Conservation (phyloP, 2,329 filamentous ascomycete species). For the Cercospora beticola region DNA sequence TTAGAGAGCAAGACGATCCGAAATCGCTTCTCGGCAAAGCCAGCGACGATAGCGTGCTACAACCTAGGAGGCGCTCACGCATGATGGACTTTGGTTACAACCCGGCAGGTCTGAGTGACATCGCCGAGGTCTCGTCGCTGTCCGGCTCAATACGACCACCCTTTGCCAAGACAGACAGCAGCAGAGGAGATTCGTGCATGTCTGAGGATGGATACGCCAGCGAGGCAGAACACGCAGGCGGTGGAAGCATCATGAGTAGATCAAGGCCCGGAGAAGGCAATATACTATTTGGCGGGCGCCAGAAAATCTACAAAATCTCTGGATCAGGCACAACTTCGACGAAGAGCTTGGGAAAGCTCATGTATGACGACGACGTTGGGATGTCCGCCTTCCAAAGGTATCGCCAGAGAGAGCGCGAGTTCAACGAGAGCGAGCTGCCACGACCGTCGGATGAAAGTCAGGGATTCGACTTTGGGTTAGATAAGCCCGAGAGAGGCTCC, state of each 20-base stretch:
- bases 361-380: constrained; percentile 86
- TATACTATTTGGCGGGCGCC: constrained; percentile 87
- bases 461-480: constrained; percentile 37
- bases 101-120: constrained; percentile 67
- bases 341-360: constrained; percentile 62
- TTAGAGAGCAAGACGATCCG: constrained; percentile 91
- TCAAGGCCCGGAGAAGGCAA: constrained; percentile 85
- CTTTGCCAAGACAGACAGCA: constrained; percentile 56
- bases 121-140: constrained; percentile 86
- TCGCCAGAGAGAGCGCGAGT: constrained; percentile 57
- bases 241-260: constrained; percentile 75
- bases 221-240: constrained; percentile 58
- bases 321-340: constrained; percentile 43
- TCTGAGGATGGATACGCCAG: constrained; percentile 60
- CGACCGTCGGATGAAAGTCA: constrained; percentile 33
- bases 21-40: constrained; percentile 87
- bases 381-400: constrained; percentile 81
- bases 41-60: constrained; percentile 89
- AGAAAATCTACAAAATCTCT: constrained; percentile 90
- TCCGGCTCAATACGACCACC: constrained; percentile 61
- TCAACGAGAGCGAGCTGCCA: constrained; percentile 43
- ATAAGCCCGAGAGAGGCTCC: constrained; percentile 38
- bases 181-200: constrained; percentile 55
- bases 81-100: constrained; percentile 68
- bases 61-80: constrained; percentile 76